phyloP scores from a whole-genome alignment of 768 basidiomycete species.

The Suillus plorans region DNA sequence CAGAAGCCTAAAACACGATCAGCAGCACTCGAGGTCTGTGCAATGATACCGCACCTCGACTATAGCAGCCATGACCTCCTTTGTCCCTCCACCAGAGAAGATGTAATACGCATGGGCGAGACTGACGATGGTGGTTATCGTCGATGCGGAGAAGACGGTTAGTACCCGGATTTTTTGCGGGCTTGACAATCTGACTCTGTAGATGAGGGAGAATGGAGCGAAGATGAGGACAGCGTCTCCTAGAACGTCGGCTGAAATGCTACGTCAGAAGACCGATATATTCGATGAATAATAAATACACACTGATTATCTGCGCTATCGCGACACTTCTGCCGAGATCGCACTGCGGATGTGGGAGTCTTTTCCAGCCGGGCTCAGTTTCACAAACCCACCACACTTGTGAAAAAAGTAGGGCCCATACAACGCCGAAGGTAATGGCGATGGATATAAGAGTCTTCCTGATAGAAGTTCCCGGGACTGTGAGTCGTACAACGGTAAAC shows the following conservation, averaged over 20 bases:
- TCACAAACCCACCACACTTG: background rate
- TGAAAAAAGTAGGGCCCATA: background rate
- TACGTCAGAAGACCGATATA: background rate
- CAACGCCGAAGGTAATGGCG: background rate
- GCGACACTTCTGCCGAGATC: background rate
- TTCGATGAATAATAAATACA: background rate
- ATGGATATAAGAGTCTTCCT: background rate
- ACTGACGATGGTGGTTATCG: constrained; percentile 46
- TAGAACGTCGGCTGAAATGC: constrained; percentile 43
- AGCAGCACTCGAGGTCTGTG: background rate
- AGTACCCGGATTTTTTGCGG: constrained; percentile 39
- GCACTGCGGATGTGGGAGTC: background rate
- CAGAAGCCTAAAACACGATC: background rate
- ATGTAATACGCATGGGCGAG: constrained; percentile 43
- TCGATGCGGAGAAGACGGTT: constrained; percentile 53
- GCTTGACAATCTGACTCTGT: constrained; percentile 39
- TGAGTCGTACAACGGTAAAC: background rate
- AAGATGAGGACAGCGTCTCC: constrained; percentile 48
- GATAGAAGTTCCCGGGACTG: background rate
- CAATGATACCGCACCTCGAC: background rate
- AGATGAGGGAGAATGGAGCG: constrained; percentile 46
- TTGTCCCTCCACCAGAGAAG: background rate
- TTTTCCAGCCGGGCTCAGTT: background rate
- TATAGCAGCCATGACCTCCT: background rate
- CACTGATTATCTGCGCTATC: background rate